Percentiles rank a stretch among this genome's conserved stretches.
Conservation (phyloP, 306 rosid species). For the Prunus davidiana region DNA sequence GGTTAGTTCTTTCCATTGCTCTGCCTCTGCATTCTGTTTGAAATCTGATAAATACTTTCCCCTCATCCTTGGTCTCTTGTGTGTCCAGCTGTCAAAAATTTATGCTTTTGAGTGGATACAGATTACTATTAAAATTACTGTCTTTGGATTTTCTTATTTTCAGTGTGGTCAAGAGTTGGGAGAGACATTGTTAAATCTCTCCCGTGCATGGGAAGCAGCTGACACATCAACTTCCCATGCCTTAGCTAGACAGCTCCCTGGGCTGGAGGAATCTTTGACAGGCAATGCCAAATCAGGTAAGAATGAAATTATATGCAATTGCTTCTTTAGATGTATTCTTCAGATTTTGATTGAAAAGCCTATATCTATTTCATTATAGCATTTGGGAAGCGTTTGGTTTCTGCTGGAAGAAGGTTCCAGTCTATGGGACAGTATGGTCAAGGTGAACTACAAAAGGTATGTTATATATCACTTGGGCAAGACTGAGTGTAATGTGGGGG, state of each 20-base stretch:
- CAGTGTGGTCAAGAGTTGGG: constrained; percentile 94
- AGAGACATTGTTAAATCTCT: constrained; percentile 70
- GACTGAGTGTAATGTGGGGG: background rate
- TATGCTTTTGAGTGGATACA: background rate
- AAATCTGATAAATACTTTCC: background rate
- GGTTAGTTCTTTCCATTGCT: constrained; percentile 41
- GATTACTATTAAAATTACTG: background rate
- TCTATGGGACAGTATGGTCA: constrained; percentile 94
- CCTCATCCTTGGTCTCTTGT: background rate
- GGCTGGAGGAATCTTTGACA: constrained; percentile 51
- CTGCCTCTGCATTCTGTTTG: background rate
- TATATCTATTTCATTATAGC: constrained; percentile 41
- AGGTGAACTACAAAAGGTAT: constrained; percentile 86
- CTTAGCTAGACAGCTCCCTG: constrained; percentile 62
- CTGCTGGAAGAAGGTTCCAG: constrained; percentile 88
- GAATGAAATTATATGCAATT: constrained; percentile 13
- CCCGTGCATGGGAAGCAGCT: constrained; percentile 86
- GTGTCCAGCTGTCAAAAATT: constrained; percentile 3
- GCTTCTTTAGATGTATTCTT: constrained; percentile 18
- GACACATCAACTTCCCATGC: constrained; percentile 70
- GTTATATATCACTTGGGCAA: constrained; percentile 12
- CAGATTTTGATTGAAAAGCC: constrained; percentile 21
- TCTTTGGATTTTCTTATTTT: constrained; percentile 9
- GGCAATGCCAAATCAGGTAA: constrained; percentile 76
- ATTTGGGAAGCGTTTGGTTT: constrained; percentile 76